Conservation (phyloP, 495 filamentous ascomycete species). For the Sphaerosporella brunnea region DNA sequence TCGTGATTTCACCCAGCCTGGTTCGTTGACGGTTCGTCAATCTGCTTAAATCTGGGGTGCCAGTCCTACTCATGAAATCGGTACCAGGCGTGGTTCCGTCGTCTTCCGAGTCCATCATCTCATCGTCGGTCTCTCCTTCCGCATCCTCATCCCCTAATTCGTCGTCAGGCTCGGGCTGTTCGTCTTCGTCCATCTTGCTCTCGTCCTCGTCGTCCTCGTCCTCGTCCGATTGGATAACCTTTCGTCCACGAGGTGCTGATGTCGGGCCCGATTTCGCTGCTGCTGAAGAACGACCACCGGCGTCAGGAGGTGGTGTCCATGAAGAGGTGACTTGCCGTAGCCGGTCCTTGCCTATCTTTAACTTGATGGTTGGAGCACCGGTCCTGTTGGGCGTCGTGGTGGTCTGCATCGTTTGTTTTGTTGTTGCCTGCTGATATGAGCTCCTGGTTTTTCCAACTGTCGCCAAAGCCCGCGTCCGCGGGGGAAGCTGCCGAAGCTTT, state of each 20-base stretch:
- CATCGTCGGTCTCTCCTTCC: conserved; percentile 37
- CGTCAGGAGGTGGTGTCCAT: conserved; percentile 24
- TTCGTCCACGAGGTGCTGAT: conserved; percentile 14
- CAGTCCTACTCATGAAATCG: conserved; percentile 24
- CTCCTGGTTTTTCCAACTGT: conserved; percentile 6
- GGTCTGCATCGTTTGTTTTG: conserved; percentile 1
- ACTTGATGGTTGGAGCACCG: conserved; percentile 16
- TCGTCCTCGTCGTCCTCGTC: conserved; percentile 37
- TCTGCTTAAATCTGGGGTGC: conserved; percentile 56
- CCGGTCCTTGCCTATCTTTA: conserved; percentile 24
- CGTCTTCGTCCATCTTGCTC: conserved; percentile 29
- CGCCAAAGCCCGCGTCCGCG: conserved; percentile 6
- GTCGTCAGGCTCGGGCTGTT: conserved; percentile 30
- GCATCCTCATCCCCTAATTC: conserved; percentile 44
- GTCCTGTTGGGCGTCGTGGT: background rate
- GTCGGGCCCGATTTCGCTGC: conserved; percentile 8
- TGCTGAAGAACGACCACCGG: conserved; percentile 1
- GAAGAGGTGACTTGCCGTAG: conserved; percentile 22
- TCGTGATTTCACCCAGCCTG: conserved; percentile 49
- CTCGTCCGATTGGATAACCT: conserved; percentile 30
- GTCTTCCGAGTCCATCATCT: conserved; percentile 42
- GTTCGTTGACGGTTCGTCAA: conserved; percentile 77
- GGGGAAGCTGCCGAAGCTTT: conserved; percentile 22
- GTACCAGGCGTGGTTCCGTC: conserved; percentile 27
- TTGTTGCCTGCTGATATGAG: conserved; percentile 5